A percentile compares a stretch with the other conserved stretches of the same genome.
phyloP scores from a whole-genome alignment of 306 rosid species.

The Citrullus mucosospermus region DNA sequence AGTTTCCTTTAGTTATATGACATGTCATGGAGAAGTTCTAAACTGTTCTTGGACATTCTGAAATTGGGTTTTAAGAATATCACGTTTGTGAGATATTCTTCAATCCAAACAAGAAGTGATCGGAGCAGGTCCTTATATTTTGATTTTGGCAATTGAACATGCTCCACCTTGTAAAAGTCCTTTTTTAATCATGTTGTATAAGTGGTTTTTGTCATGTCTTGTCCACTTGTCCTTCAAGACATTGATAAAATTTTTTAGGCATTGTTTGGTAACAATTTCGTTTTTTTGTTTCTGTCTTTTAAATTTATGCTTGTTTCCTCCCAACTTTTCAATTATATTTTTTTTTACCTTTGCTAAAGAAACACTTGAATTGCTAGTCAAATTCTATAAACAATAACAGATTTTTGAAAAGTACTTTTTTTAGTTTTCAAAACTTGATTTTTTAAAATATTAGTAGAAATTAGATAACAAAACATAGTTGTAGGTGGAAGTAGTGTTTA shows the following conservation, averaged over 20 bases:
- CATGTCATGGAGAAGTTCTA: background rate
- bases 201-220: background rate
- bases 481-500: too few relatives aligned
- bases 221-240: background rate
- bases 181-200: background rate
- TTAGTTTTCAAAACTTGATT: too few relatives aligned
- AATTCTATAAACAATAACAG: too few relatives aligned
- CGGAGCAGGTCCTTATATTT: background rate
- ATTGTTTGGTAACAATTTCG: too few relatives aligned
- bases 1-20: background rate
- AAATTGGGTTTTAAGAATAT: background rate
- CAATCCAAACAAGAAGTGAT: background rate
- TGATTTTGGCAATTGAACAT: background rate
- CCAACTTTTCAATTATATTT: too few relatives aligned
- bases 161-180: background rate
- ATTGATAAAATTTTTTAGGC: background rate
- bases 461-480: too few relatives aligned
- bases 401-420: too few relatives aligned
- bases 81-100: background rate
- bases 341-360: too few relatives aligned
- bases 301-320: too few relatives aligned
- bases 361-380: too few relatives aligned
- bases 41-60: background rate
- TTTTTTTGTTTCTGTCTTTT: too few relatives aligned
- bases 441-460: too few relatives aligned